Evolutionary conservation across 2,329 filamentous ascomycete species (phyloP), one percentile per base, ranked within the genome.

Genomic region (Albophoma yamanashiensis): DNA sequence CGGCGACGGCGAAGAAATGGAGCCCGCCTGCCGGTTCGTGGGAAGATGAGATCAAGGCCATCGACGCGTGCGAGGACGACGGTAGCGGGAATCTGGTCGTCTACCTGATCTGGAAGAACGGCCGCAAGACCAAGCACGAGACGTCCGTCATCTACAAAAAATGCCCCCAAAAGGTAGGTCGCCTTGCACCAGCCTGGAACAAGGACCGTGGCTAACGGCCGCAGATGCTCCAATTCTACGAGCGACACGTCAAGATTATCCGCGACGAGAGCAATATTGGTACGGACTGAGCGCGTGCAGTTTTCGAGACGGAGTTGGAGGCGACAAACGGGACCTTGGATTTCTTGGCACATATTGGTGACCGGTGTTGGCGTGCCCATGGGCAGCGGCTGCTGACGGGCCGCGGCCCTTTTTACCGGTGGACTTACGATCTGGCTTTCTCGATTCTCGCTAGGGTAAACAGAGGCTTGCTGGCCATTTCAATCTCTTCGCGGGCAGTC

Each of bases 91-190:
- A 79, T 61, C 76, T 90, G 17, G 79, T 85, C 39, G 88, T 89
- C 1, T 91, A 87, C 65, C 74, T 92, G 39, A 83, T 84, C 15
- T 93, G 90, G 89, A 87, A 85, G 66, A 85, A 88, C 62, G 85
- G 85, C 11, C 78, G 83, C 56, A 92, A 91, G 76, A 89, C 88
- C 1, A 86, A 89, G 68, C 89, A 93, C 67, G 80, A 84, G 12
- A 84, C 89, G 20, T 72, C 78, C 25, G 79, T 86, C 17, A 81
- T 92, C 9, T 89, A 92, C 67, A 81, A 85, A 67, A 87, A 91
- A 66, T 92, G 89, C 65, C 90, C 90, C 0, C 89, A 93, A 69
- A 89, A 87, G 80, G 88, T 88, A 71, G 60, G 75, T 42, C 15
- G 3, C 4, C 6, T 31, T 5, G 27, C 27, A 5, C 14, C 14